Evolutionary conservation across 345 rosid genomes (phyloP).

Genomic region (Hibiscus mutabilis): DNA sequence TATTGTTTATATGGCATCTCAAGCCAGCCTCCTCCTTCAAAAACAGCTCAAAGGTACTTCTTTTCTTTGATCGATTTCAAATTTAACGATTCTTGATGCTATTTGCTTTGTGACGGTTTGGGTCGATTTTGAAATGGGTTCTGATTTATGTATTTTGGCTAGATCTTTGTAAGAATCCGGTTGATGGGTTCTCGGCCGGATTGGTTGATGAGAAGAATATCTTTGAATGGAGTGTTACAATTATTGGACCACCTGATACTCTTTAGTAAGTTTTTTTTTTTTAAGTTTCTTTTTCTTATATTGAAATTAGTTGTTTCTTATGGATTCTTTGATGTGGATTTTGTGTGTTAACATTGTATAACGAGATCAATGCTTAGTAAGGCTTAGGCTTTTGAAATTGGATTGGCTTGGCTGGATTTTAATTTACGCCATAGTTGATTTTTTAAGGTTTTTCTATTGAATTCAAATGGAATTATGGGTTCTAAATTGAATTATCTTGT

Average conservation of each 20-base stretch:
- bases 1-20: conserved; percentile 33
- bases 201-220: conserved; percentile 85
- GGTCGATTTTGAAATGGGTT: conserved; percentile 1
- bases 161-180: conserved; percentile 95
- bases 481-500: conserved; percentile 1
- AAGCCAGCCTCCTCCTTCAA: conserved; percentile 90
- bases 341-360: conserved; percentile 11
- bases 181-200: conserved; percentile 31
- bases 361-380: background rate
- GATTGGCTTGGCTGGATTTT: background rate
- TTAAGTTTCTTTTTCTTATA: background rate
- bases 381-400: background rate
- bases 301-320: background rate
- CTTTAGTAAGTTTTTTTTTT: conserved; percentile 41
- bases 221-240: conserved; percentile 91
- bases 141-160: conserved; percentile 29
- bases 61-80: background rate
- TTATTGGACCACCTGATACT: conserved; percentile 86
- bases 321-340: background rate
- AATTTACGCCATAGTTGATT: background rate
- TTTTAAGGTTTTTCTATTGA: background rate
- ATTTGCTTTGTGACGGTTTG: background rate
- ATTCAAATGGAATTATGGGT: background rate
- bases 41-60: conserved; percentile 77
- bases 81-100: background rate